Base-by-base conservation (phyloP, 2,329 filamentous ascomycete species). In the Tolypocladium capitatum region DNA sequence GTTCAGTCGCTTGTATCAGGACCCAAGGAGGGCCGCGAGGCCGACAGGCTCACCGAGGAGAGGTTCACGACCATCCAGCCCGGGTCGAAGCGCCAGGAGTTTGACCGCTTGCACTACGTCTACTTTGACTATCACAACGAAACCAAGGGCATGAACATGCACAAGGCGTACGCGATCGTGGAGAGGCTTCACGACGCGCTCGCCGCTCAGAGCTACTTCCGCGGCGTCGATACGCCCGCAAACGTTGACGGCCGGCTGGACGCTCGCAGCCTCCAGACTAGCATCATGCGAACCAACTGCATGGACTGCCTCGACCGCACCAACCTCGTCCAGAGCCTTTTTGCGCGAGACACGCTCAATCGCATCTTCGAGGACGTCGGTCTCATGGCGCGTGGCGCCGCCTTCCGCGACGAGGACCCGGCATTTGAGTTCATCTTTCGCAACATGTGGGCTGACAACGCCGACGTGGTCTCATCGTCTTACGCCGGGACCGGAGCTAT, bases 71-170 rank as follows among this genome's bases (percentile, higher is more conserved):
- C 83, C 30, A 79, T 95, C 52, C 85, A 95, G 60, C 72, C 72
- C 57, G 69, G 78, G 42, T 71, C 71, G 43, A 70, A 71, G 49
- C 77, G 53, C 44, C 65, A 84, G 52, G 73, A 81, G 53, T 86
- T 85, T 63, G 90, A 96, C 63, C 83, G 83, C 41, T 71, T 98
- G 41, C 91, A 98, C 68, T 98, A 98, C 65, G 70, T 97, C 58
- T 98, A 97, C 71, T 98, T 98, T 62, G 92, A 98, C 69, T 98
- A 94, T 65, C 94, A 98, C 70, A 89, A 84, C 60, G 92, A 98
- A 68, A 98, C 94, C 45, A 96, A 96, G 68, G 91, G 91, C 34
- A 75, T 96, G 58, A 82, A 86, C 60, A 95, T 92, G 86, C 84
- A 98, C 64, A 86, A 90, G 44, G 90, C 91, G 0, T 83, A 91